A percentile compares a stretch with the other conserved stretches of the same genome.
These are phyloP conservation scores for Daedaleopsis nitida DNA, from an alignment of 768 basidiomycete genomes.

Conservation along the genomic window DNA sequence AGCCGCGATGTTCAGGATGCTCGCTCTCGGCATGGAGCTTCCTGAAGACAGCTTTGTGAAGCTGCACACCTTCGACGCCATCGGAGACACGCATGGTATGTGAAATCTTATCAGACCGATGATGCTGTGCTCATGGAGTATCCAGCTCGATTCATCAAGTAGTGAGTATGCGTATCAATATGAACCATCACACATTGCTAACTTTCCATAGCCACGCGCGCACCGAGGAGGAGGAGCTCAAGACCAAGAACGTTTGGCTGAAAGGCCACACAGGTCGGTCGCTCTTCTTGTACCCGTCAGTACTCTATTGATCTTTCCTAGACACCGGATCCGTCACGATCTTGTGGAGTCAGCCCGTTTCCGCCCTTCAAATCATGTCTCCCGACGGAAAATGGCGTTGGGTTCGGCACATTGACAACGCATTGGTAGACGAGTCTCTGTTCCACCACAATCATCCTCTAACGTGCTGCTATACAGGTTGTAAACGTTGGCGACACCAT, in stretches of 20 bases:
- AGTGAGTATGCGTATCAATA: conserved; percentile 34
- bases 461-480: background rate
- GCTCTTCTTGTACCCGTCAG: background rate
- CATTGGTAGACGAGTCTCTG: conserved; percentile 39
- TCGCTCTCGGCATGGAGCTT: conserved; percentile 47
- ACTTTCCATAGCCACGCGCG: conserved; percentile 46
- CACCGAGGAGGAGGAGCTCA: conserved; percentile 48
- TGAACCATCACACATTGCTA: background rate
- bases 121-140: background rate
- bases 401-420: conserved; percentile 60
- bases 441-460: conserved; percentile 24
- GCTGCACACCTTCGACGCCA: conserved; percentile 39
- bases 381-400: conserved; percentile 57
- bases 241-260: conserved; percentile 57
- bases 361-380: conserved; percentile 57
- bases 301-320: conserved; percentile 12
- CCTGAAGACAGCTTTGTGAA: conserved; percentile 46
- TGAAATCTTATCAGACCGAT: background rate
- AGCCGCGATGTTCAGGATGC: conserved; percentile 22
- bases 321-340: conserved; percentile 61
- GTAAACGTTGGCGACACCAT: conserved; percentile 62
- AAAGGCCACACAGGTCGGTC: conserved; percentile 58
- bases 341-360: conserved; percentile 62
- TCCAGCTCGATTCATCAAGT: conserved; percentile 50
- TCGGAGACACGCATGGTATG: conserved; percentile 39